Conservation (phyloP, 1,284 basidiomycete species). For the Cryptococcus floricola region DNA sequence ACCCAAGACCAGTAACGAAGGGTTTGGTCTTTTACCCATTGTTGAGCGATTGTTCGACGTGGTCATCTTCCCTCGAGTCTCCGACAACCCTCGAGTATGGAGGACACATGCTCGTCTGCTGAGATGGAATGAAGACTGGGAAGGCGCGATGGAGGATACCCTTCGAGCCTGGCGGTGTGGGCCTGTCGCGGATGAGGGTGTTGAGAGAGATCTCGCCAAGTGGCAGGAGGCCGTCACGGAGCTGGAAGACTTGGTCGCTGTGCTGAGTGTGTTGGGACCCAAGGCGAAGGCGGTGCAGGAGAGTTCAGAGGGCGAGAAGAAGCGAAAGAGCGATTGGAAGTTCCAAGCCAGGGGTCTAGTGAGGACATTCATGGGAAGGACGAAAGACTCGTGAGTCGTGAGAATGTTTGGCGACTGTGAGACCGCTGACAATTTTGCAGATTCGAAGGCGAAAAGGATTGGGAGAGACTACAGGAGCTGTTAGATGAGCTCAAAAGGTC, state of each 20-base stretch:
- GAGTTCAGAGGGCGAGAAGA: slow-evolving; percentile 28
- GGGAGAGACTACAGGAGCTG: slow-evolving; percentile 61
- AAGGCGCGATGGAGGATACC: slow-evolving; percentile 73
- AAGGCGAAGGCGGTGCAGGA: slow-evolving; percentile 48
- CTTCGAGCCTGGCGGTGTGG: slow-evolving; percentile 76
- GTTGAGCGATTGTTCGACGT: slow-evolving; percentile 69
- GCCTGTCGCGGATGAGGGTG: slow-evolving; percentile 61
- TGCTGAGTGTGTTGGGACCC: slow-evolving; percentile 76
- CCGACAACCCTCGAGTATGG: slow-evolving; percentile 68
- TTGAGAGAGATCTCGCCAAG: slow-evolving; percentile 60
- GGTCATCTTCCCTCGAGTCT: slow-evolving; percentile 71
- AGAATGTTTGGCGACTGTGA: not conserved
- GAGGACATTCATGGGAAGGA: slow-evolving; percentile 75
- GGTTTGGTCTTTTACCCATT: slow-evolving; percentile 60
- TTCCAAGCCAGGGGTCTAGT: slow-evolving; percentile 83
- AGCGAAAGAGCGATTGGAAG: slow-evolving; percentile 61
- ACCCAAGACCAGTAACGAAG: slow-evolving; percentile 58
- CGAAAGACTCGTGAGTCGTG: slow-evolving; percentile 46
- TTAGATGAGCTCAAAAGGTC: slow-evolving; percentile 49
- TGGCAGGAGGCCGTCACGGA: slow-evolving; percentile 73
- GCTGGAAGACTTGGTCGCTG: slow-evolving; percentile 76
- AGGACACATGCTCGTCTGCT: slow-evolving; percentile 74
- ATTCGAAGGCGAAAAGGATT: slow-evolving; percentile 85
- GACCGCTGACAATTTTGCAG: slow-evolving; percentile 13
- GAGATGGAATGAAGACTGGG: slow-evolving; percentile 66